Evolutionary conservation across 371 early-diverging fungal genomes (phyloP).

Genomic region (Rhizopus sp.): DNA sequence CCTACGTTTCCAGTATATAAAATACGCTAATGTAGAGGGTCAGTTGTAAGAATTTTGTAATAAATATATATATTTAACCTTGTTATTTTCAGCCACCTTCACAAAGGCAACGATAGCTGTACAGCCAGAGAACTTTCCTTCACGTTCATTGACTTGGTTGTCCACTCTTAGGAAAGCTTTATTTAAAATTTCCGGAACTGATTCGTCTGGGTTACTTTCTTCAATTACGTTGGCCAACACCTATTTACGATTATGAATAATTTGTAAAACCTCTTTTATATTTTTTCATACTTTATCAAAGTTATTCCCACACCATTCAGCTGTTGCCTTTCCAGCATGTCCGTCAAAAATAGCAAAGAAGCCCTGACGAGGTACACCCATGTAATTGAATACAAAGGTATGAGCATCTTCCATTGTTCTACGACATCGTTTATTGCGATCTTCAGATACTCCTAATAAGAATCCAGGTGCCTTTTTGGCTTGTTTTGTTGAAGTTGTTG

Average conservation of each 20-base stretch:
- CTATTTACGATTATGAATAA: slow-evolving; percentile 4
- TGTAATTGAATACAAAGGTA: slow-evolving; percentile 61
- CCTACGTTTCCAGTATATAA: slow-evolving; percentile 96
- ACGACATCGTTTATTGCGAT: slow-evolving; percentile 85
- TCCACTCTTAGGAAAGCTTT: slow-evolving; percentile 85
- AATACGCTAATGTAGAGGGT: slow-evolving; percentile 58
- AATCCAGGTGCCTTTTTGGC: slow-evolving; percentile 37
- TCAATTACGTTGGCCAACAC: slow-evolving; percentile 24
- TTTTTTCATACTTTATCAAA: slow-evolving; percentile 70
- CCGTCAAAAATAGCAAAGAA: slow-evolving; percentile 98
- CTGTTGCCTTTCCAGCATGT: slow-evolving; percentile 96
- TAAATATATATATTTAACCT: slow-evolving; percentile 27
- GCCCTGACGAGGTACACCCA: slow-evolving; percentile 77
- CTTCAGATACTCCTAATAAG: slow-evolving; percentile 76
- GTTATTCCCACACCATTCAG: slow-evolving; percentile 94
- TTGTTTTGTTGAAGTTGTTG: slow-evolving; percentile 5
- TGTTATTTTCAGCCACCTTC: slow-evolving; percentile 33
- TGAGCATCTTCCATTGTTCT: slow-evolving; percentile 98
- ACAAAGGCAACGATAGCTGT: slow-evolving; percentile 89
- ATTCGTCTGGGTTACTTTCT: slow-evolving; percentile 19
- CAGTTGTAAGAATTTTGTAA: not conserved
- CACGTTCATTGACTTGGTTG: slow-evolving; percentile 70
- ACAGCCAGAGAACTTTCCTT: slow-evolving; percentile 85
- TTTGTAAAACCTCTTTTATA: slow-evolving; percentile 5
- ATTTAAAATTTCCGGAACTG: slow-evolving; percentile 83